phyloP scores from a whole-genome alignment of 345 rosid genomes.

The Corymbia maculata region DNA sequence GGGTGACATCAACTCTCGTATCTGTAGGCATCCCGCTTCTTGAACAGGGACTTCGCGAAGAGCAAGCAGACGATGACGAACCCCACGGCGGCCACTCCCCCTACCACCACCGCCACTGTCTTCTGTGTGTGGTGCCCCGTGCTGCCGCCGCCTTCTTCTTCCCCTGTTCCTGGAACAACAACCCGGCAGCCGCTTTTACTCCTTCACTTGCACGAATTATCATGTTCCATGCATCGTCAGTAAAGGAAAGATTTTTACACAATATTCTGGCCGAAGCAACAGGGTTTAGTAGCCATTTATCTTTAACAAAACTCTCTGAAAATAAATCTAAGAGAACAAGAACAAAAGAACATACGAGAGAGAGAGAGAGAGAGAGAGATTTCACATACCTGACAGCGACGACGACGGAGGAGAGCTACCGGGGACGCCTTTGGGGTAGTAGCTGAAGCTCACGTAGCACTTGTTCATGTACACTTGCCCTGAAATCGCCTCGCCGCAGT shows the following conservation, averaged over 20 bases:
- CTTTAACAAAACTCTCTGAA: not conserved
- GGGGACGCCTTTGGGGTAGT: conserved; percentile 75
- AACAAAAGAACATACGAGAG: not conserved
- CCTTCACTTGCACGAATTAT: not conserved
- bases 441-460: conserved; percentile 75
- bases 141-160: conserved; percentile 52
- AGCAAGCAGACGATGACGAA: conserved; percentile 54
- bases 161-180: conserved; percentile 12
- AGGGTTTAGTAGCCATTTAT: not conserved
- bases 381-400: conserved; percentile 23
- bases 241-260: not conserved
- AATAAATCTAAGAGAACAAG: not conserved
- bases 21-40: conserved; percentile 36
- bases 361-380: not conserved
- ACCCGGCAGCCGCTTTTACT: not conserved
- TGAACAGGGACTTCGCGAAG: conserved; percentile 40
- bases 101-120: conserved; percentile 80
- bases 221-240: not conserved
- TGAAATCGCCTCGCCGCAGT: conserved; percentile 61
- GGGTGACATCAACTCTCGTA: not conserved
- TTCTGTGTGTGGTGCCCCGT: conserved; percentile 39
- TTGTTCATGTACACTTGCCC: conserved; percentile 63
- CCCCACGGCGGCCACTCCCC: conserved; percentile 69
- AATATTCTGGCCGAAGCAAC: not conserved
- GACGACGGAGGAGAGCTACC: conserved; percentile 12